Evolutionary conservation across 805 yeast species (phyloP), one percentile per base, ranked within the genome.

Genomic region (Metschnikowia proteae): DNA sequence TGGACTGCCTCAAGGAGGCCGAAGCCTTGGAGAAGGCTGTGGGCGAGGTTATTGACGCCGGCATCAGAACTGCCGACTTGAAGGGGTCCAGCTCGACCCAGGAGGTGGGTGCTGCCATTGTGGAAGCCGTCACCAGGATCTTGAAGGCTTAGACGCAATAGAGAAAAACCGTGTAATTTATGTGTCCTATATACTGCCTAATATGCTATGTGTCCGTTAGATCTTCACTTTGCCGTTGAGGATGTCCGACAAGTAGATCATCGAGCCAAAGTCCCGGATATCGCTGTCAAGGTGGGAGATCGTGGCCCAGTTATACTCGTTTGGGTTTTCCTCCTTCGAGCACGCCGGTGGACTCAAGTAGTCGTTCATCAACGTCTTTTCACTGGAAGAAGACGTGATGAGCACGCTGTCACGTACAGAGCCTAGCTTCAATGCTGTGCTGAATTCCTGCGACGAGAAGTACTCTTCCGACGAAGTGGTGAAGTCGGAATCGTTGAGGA

Each of bases 61-160:
- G 95, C 56, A 69, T 92, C 55, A 86, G 91, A 76, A 94, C 99
- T 45, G 97, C 86, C 53, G 99, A 91, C 67, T 76, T 91, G 60
- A 85, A 90, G 47, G 99, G 99, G 49, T 61, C 80, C n/a, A 80
- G 80, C 61, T 74, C 88, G 34, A 94, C 99, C 43, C 66, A 76
- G 36, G 97, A 92, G 68, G 97, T 94, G 50, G 98, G 98, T 64
- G 96, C 90, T 66, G 97, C 97, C 38, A 76, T 94, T 62, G 96
- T 86, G 38, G 78, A 72, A 31, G 86, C 86, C 48, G 89, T 89
- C 48, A 73, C 77, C 60, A 73, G 75, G 58, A 71, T 82, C 54
- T 74, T 85, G 54, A 63, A 54, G 45, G 53, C 41, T 11, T 37
- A 26, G 13, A 31, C 13, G n/a, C 17, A 17, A 17, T 50, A 51